Evolutionary conservation across 345 rosid genomes (phyloP).

Genomic region (Pelargonium nanum): DNA sequence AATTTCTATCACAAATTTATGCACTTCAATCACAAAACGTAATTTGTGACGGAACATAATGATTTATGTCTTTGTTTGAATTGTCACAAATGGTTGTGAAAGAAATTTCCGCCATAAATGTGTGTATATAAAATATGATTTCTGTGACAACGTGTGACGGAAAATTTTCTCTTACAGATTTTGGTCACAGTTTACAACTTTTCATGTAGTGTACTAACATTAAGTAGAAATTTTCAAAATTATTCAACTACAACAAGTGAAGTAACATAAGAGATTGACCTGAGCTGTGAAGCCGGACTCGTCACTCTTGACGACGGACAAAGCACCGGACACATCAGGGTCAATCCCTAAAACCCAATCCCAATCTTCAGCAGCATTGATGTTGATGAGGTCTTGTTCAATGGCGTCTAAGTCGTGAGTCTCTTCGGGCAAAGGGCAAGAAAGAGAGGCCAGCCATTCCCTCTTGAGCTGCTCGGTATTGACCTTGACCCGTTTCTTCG

Average conservation of each 20-base stretch:
- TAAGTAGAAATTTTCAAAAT: background rate
- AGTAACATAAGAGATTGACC: slow-evolving; percentile 27
- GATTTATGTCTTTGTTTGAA: too few relatives aligned
- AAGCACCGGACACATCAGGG: slow-evolving; percentile 76
- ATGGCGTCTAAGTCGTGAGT: background rate
- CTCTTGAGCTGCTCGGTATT: slow-evolving; percentile 22
- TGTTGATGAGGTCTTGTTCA: slow-evolving; percentile 9
- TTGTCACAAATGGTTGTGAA: too few relatives aligned
- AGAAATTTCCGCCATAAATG: too few relatives aligned
- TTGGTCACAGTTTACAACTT: too few relatives aligned
- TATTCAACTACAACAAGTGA: background rate
- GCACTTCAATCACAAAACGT: too few relatives aligned
- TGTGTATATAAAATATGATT: too few relatives aligned
- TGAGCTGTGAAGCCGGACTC: slow-evolving; percentile 45
- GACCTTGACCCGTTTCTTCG: background rate
- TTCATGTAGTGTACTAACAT: background rate
- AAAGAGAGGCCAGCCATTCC: slow-evolving; percentile 58
- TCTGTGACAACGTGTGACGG: too few relatives aligned
- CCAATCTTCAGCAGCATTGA: slow-evolving; percentile 17
- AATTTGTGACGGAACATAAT: too few relatives aligned
- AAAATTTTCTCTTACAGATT: too few relatives aligned
- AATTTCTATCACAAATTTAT: too few relatives aligned
- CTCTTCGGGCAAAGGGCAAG: slow-evolving; percentile 21
- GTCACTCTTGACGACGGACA: slow-evolving; percentile 52
- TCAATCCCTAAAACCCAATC: slow-evolving; percentile 67